Evolutionary conservation across 768 basidiomycete species (phyloP), one percentile per base, ranked within the genome.

Genomic region (Hemileccinum rubropunctum): DNA sequence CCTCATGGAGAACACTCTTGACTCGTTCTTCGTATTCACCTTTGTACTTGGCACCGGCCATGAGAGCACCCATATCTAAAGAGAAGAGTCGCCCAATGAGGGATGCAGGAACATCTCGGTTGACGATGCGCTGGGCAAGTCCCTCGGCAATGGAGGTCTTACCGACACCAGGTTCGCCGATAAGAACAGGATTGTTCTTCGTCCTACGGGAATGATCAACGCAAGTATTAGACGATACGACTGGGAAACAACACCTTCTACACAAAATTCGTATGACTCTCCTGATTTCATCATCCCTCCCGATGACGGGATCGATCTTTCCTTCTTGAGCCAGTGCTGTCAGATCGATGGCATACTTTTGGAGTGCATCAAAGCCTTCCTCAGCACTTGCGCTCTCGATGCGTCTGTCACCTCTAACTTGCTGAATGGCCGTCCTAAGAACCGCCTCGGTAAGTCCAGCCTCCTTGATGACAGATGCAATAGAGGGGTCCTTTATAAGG

Each of bases 11-110:
- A 47, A 98, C 91, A 11, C 86, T 73, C 67, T 97, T 98, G 72
- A 98, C 84, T 35, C 95, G 88, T 66, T 98, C 95, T 71, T 98
- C 95, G 68, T 94, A 99, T 71, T 98, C 93, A 42, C 88, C 95
- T 64, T 94, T 95, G 75, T 92, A 94, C 65, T 88, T 88, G 17
- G 88, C 88, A 35, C 89, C 88, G 12, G 92, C 92, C 88, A 93
- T 93, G 47, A 98, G 79, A 1, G 94, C 91, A 54, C 95, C 95
- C 88, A 97, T 90, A 64, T 97, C 95, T 28, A 98, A 77, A 6
- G 91, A 86, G 66, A 80, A 93, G 12, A 95, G 75, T 9, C 88
- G 81, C 3, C 81, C 80, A 42, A 92, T 76, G 26, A 95, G 67
- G 42, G 76, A 80, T 14, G 78, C 79, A 18, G 92, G 92, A 7